Conservation (phyloP, 441 rosid species). For the Rhodomyrtus psidioides region DNA sequence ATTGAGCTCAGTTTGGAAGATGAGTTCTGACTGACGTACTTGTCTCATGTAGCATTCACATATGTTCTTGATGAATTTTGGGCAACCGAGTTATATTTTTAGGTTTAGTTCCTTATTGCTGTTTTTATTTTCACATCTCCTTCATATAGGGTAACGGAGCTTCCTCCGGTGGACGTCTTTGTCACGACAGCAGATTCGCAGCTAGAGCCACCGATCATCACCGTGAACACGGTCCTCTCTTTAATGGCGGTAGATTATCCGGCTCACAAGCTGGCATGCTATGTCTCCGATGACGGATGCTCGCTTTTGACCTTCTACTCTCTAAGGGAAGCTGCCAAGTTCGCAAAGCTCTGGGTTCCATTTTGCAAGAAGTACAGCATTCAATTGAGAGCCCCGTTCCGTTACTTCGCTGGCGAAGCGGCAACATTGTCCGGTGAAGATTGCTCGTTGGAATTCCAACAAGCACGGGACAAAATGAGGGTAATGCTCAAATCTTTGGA, state of each 20-base stretch:
- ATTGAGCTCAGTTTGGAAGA: neutral
- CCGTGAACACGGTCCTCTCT: constrained; percentile 38
- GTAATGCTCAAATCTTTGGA: constrained; percentile 5
- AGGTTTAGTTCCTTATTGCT: neutral
- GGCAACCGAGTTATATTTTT: too few relatives aligned
- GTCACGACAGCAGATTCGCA: constrained; percentile 48
- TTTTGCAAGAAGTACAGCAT: constrained; percentile 58
- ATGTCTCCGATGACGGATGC: constrained; percentile 72
- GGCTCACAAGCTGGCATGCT: constrained; percentile 58
- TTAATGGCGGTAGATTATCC: constrained; percentile 75
- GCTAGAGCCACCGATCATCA: constrained; percentile 41
- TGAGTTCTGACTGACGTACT: neutral
- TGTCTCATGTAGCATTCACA: neutral
- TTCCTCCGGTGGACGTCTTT: constrained; percentile 45
- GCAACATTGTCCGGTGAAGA: neutral
- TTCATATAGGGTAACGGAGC: constrained; percentile 20
- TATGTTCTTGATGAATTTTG: too few relatives aligned
- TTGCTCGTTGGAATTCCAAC: constrained; percentile 25
- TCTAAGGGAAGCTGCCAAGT: constrained; percentile 45
- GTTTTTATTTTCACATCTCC: neutral
- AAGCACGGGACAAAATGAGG: constrained; percentile 39
- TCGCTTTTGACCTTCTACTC: constrained; percentile 52
- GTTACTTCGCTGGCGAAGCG: constrained; percentile 32
- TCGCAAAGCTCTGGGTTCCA: constrained; percentile 72
- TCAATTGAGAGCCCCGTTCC: constrained; percentile 61